Evolutionary conservation across 129 eudicot genomes (phyloP), one percentile per base, ranked within the genome.

Genomic region (Flaveria brownii): DNA sequence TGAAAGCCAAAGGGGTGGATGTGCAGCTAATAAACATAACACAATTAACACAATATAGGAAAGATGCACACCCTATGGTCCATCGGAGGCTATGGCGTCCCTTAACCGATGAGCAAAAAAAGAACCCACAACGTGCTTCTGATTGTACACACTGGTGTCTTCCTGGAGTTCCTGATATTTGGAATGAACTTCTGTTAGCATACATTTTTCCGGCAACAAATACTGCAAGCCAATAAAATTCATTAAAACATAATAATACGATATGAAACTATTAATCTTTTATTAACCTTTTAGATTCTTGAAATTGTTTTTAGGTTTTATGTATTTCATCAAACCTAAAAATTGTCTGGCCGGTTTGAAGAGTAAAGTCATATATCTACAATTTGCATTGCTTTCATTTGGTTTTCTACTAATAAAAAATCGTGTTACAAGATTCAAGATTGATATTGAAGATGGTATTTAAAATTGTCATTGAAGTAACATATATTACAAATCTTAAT

Each of bases 111-210:
- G 85, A 51, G 15, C 81, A 81, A 76, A 75, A 46, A 9, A 75
- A 22, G 60, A 61, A 76, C 68, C 81, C 85, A 2, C 49, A 71
- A 59, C 76, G 77, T 70, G 12, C 75, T 49, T 75, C 85, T 2
- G 85, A 81, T 70, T 81, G 85, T 18, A 75, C 85, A 11, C 85
- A 81, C 56, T 80, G 84, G 84, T 80, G 84, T 9, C 84, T 80
- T 68, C 84, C 84, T 0, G 84, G 84, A 74, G 85, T 81, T 41
- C 85, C 85, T 12, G 85, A 81, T 81, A 45, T 81, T 4, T 81
- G 85, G 85, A 81, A 81, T n/a, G 85, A 81, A 26, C 81, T 81
- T 70, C 81, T 81, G 46, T 71, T 75, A 39, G 77, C 81, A 50
- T 51, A 74, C 51, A 76, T 81, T 41, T 74, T 81, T 9, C 63